Percentiles rank a stretch among this genome's conserved stretches.
phyloP scores from a whole-genome alignment of 441 rosid species.

The Bruguiera hainesii region DNA sequence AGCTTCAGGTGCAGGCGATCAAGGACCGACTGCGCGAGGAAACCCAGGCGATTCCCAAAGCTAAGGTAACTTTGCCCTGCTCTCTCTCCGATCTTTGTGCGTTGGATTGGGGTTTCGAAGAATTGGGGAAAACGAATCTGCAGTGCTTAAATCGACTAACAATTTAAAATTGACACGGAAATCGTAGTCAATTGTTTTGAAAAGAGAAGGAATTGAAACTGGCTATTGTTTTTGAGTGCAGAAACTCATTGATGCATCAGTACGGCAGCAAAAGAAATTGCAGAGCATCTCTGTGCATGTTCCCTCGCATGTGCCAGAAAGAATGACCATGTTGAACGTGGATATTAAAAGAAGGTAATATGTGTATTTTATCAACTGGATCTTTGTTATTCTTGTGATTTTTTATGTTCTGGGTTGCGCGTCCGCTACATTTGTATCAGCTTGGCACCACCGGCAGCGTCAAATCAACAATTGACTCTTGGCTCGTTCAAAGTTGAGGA shows the following conservation, averaged over 20 bases:
- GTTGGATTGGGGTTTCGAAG: not conserved
- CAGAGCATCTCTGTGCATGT: constrained; percentile 56
- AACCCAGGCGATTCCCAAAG: constrained; percentile 73
- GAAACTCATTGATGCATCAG: constrained; percentile 70
- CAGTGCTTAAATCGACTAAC: no score
- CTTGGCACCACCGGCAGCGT: constrained; percentile 33
- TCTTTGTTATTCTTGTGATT: constrained; percentile 4
- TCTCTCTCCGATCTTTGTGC: not conserved
- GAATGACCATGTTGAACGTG: constrained; percentile 35
- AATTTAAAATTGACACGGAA: no score
- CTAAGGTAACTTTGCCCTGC: constrained; percentile 42
- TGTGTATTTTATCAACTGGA: no score
- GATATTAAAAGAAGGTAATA: constrained; percentile 46
- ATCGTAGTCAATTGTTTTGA: no score
- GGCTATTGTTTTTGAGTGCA: constrained; percentile 29
- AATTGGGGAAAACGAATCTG: not conserved
- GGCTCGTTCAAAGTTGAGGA: constrained; percentile 40
- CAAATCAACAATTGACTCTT: constrained; percentile 29
- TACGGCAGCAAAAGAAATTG: constrained; percentile 69
- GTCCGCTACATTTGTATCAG: constrained; percentile 28
- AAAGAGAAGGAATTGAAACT: not conserved
- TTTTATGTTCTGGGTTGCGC: constrained; percentile 4
- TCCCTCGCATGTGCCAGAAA: constrained; percentile 47
- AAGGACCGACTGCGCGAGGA: constrained; percentile 77
- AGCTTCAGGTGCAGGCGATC: constrained; percentile 75